These are phyloP conservation scores for Colletotrichum acutatum DNA, from an alignment of 2,329 filamentous ascomycete genomes.

Conservation along the genomic window DNA sequence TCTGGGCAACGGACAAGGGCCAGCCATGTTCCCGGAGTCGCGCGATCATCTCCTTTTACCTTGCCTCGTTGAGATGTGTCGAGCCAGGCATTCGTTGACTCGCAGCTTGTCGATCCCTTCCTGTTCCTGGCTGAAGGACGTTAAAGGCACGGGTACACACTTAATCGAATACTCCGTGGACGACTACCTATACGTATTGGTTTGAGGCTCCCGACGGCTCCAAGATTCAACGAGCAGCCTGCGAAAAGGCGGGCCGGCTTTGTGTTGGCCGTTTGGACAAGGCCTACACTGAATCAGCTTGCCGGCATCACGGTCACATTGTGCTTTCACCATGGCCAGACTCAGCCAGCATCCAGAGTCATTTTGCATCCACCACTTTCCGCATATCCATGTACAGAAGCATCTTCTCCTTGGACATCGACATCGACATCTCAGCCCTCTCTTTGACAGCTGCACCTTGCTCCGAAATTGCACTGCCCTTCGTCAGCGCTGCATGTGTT, in stretches of 20 bases:
- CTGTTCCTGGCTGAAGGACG: constrained; percentile 16
- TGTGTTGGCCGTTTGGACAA: not conserved
- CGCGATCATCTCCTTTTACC: not conserved
- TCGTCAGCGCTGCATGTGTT: not conserved
- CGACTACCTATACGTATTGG: not conserved
- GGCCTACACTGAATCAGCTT: not conserved
- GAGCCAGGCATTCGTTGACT: not conserved
- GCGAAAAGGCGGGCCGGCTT: not conserved
- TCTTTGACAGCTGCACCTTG: not conserved
- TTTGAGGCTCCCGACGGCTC: no score
- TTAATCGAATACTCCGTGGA: no score
- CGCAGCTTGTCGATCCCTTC: constrained; percentile 18
- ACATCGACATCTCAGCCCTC: not conserved
- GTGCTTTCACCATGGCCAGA: not conserved
- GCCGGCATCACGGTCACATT: constrained; percentile 18
- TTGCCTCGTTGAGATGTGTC: not conserved
- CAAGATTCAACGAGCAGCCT: not conserved
- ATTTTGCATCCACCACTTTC: not conserved
- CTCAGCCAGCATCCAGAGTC: not conserved
- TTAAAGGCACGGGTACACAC: not conserved
- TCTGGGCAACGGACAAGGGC: not conserved
- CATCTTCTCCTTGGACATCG: not conserved
- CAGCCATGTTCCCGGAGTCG: not conserved
- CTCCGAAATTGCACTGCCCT: not conserved
- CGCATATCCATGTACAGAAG: not conserved